A percentile compares a stretch with the other conserved stretches of the same genome.
phyloP scores from a whole-genome alignment of 768 basidiomycete genomes.

The Naganishia randhawae region DNA sequence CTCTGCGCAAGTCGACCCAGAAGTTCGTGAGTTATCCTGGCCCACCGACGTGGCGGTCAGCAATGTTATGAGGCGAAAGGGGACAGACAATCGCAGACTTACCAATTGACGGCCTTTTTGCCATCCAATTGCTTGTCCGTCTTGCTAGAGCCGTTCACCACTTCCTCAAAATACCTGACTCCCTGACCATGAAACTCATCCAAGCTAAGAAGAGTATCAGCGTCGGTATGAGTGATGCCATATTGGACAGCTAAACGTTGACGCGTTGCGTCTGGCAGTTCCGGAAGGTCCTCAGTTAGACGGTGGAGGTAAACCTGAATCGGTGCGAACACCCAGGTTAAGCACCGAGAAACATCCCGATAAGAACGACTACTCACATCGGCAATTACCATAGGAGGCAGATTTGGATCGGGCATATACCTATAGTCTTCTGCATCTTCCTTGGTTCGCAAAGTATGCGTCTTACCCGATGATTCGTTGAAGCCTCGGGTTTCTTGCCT shows the following conservation, averaged over 20 bases:
- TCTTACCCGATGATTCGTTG: conserved; percentile 73
- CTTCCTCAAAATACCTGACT: conserved; percentile 75
- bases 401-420: conserved; percentile 96
- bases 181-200: conserved; percentile 62
- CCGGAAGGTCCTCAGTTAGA: conserved; percentile 62
- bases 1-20: conserved; percentile 69
- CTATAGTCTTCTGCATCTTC: conserved; percentile 91
- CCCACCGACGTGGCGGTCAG: conserved; percentile 52
- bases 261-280: conserved; percentile 67
- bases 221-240: conserved; percentile 62
- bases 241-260: conserved; percentile 57
- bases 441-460: conserved; percentile 77
- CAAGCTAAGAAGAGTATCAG: conserved; percentile 70
- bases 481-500: conserved; percentile 87
- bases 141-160: conserved; percentile 54
- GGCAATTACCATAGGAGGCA: conserved; percentile 62
- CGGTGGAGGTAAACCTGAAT: conserved; percentile 61
- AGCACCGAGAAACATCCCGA: background rate
- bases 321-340: background rate
- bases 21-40: conserved; percentile 70
- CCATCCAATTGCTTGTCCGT: conserved; percentile 53
- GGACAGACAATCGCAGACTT: conserved; percentile 33
- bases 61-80: background rate
- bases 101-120: conserved; percentile 81
- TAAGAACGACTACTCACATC: conserved; percentile 35